Base-by-base conservation (phyloP, 2,329 filamentous ascomycete genomes). In the Lasiodiplodia sp. region DNA sequence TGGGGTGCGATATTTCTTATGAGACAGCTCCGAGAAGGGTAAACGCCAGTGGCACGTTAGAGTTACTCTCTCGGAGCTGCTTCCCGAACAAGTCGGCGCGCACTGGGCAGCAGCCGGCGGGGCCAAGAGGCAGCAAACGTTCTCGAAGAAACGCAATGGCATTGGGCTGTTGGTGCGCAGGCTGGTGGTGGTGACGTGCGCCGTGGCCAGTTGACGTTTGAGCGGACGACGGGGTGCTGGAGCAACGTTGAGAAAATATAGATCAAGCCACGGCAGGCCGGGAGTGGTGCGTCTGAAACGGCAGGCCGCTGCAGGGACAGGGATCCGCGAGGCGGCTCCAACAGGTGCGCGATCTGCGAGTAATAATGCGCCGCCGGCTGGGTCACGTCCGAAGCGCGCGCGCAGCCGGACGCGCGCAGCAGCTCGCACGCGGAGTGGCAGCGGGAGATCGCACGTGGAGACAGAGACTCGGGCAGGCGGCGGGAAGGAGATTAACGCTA, bases 381-480 rank as follows among this genome's bases (percentile, higher is more conserved):
- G 58, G 28, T 49, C 60, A 64, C 60, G 44, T n/a, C 44, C 28
- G 44, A 52, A 64, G 44, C 44, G 44, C 44, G 58, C 58, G 58
- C 60, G 21, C 21, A 44, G 57, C 40, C 58, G 16, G 57, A 21
- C 37, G 57, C 52, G 52, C 52, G 52, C 52, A 31, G 21, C 40
- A 44, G 38, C 58, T 40, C n/a, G 38, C 21, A 23, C 25, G 40
- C 40, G 58, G 40, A 63, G 40, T 64, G 44, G 60, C 47, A 52
- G 60, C 60, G 60, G 60, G 60, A 64, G 60, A 64, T 64, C 60
- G 60, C 60, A 64, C 60, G 60, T 64, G 60, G 60, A 52, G 60
- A 37, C 31, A 34, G 18, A 23, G 34, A 34, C 53, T 34, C 44
- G 31, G 53, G 53, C 53, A 56, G 40, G 14, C 6, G 40, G 25